Conservation (phyloP, 768 basidiomycete genomes). For the Xerocomellus chrysenteron region DNA sequence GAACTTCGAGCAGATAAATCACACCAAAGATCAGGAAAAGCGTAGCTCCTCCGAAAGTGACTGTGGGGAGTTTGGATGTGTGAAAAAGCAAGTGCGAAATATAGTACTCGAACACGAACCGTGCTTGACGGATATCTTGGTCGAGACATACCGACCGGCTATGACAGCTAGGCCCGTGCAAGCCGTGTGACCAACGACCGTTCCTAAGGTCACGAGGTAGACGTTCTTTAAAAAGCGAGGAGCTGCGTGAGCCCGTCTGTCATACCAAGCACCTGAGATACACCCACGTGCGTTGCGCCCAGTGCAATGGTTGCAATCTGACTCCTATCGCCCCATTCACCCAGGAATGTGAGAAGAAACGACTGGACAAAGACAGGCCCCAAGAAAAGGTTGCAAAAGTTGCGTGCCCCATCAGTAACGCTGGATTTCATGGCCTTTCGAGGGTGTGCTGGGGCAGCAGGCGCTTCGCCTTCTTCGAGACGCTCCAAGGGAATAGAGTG, state of each 20-base stretch:
- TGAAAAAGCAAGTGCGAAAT: not conserved
- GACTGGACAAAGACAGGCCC: slow-evolving; percentile 96
- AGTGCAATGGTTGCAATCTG: slow-evolving; percentile 97
- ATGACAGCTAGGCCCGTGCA: slow-evolving; percentile 91
- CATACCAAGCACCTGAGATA: not conserved
- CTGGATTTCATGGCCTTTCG: slow-evolving; percentile 20
- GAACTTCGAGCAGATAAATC: slow-evolving; percentile 72
- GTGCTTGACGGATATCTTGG: slow-evolving; percentile 90
- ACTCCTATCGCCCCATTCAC: slow-evolving; percentile 98
- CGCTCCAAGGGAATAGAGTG: slow-evolving; percentile 64
- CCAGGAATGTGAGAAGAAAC: slow-evolving; percentile 94
- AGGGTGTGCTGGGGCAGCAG: slow-evolving; percentile 10
- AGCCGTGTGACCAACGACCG: slow-evolving; percentile 80
- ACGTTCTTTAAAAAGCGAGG: slow-evolving; percentile 63
- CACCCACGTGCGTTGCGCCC: slow-evolving; percentile 87
- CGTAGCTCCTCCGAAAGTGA: slow-evolving; percentile 77
- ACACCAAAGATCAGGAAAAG: slow-evolving; percentile 85
- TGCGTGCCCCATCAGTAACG: slow-evolving; percentile 65
- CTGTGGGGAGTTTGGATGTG: slow-evolving; percentile 36
- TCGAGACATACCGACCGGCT: slow-evolving; percentile 90
- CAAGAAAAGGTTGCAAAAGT: slow-evolving; percentile 77
- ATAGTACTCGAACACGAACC: slow-evolving; percentile 49
- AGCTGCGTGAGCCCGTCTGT: slow-evolving; percentile 4
- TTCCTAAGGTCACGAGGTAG: slow-evolving; percentile 86
- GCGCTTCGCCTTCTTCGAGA: slow-evolving; percentile 65